Percentiles rank a stretch among this genome's conserved stretches.
These are phyloP conservation scores for Cryptococcus sp. DNA, from an alignment of 1,284 basidiomycete species.

Conservation along the genomic window DNA sequence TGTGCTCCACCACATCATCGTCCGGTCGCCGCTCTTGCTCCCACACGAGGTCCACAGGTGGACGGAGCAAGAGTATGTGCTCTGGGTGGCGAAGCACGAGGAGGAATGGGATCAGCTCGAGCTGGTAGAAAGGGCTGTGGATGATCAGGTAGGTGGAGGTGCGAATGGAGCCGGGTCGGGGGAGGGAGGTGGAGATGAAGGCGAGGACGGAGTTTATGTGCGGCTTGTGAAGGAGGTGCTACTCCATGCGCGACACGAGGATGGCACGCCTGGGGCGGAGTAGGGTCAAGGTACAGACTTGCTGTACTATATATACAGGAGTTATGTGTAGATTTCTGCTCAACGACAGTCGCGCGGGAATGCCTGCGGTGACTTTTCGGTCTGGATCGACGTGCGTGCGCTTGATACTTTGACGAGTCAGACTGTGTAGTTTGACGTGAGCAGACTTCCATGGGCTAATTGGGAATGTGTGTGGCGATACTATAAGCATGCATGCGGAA, in stretches of 20 bases:
- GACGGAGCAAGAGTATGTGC: conserved; percentile 79
- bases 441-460: too few species aligned
- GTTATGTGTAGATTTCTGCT: too few species aligned
- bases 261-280: conserved; percentile 12
- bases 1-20: conserved; percentile 84
- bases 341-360: too few species aligned
- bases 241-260: conserved; percentile 31
- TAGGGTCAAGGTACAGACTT: conserved; percentile 1
- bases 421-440: too few species aligned
- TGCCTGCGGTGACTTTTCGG: too few species aligned
- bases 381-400: too few species aligned
- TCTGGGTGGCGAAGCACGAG: conserved; percentile 47
- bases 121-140: conserved; percentile 42
- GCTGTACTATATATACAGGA: too few species aligned
- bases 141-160: conserved; percentile 30
- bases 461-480: too few species aligned
- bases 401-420: too few species aligned
- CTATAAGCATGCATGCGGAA: too few species aligned
- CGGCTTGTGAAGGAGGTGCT: conserved; percentile 38
- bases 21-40: conserved; percentile 77
- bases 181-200: conserved; percentile 10
- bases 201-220: conserved; percentile 21
- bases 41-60: conserved; percentile 84
- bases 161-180: too few species aligned
- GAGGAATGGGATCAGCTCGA: conserved; percentile 35